Conservation (phyloP, 148 eudicot species). For the Drosera capensis region DNA sequence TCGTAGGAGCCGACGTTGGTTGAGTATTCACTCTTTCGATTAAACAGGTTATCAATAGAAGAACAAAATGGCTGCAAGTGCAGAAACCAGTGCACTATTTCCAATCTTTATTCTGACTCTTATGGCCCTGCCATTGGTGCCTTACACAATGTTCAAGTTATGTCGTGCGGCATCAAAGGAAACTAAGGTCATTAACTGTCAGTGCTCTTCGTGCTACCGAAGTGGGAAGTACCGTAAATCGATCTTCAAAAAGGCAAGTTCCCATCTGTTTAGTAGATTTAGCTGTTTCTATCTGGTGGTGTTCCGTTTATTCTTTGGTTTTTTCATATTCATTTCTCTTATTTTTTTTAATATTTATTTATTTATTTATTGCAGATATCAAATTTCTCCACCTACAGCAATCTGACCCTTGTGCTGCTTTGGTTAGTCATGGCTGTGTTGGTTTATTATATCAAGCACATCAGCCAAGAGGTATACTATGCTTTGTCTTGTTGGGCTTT, state of each 20-base stretch:
- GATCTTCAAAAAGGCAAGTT: slow-evolving; percentile 16
- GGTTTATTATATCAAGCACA: slow-evolving; percentile 24
- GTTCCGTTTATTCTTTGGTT: too few relatives aligned
- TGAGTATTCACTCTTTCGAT: too few relatives aligned
- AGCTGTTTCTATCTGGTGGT: too few relatives aligned
- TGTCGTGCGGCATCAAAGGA: slow-evolving; percentile 25
- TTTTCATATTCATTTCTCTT: too few relatives aligned
- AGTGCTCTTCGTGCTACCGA: slow-evolving; percentile 27
- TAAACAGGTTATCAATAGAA: too few relatives aligned
- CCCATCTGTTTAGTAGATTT: too few relatives aligned
- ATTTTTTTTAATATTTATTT: too few relatives aligned
- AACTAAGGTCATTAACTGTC: slow-evolving; percentile 22
- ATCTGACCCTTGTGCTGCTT: slow-evolving; percentile 30
- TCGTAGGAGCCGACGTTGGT: too few relatives aligned
- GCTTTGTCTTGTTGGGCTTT: background rate
- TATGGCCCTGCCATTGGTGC: slow-evolving; percentile 30
- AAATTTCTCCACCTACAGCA: slow-evolving; percentile 35
- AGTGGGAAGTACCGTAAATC: slow-evolving; percentile 35
- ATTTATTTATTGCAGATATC: slow-evolving; percentile 24
- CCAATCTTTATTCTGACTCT: slow-evolving; percentile 34
- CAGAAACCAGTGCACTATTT: slow-evolving; percentile 34
- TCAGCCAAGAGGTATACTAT: slow-evolving; percentile 23
- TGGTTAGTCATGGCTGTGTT: slow-evolving; percentile 30
- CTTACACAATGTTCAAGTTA: slow-evolving; percentile 27
- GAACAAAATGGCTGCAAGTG: slow-evolving; percentile 24